Percentiles rank a stretch among this genome's conserved stretches.
Evolutionary conservation across 257 asterid genomes (phyloP).

Genomic region (Ophiorrhiza pumila): DNA sequence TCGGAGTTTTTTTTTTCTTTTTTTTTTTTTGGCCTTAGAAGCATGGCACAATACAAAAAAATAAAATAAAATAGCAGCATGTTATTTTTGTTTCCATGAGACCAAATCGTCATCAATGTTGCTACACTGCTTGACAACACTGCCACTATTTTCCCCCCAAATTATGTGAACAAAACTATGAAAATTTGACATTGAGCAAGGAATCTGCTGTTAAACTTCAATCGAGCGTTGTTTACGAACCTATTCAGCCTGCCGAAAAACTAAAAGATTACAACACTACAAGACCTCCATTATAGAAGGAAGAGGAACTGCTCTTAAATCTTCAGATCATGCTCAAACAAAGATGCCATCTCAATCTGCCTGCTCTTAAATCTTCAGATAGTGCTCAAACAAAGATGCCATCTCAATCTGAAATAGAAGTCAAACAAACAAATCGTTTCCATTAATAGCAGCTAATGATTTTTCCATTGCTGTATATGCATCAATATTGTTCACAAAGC

Average conservation of each 20-base stretch:
- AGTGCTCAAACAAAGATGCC: conserved; percentile 91
- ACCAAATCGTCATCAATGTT: too few relatives aligned
- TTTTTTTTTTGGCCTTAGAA: too few relatives aligned
- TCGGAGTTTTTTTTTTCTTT: too few relatives aligned
- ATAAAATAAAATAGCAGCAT: too few relatives aligned
- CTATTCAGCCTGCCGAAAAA: not conserved
- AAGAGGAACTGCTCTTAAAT: conserved; percentile 5
- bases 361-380: conserved; percentile 49
- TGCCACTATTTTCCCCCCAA: too few relatives aligned
- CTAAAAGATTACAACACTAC: not conserved
- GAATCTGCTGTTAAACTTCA: not conserved
- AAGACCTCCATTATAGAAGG: not conserved
- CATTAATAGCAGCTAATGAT: not conserved
- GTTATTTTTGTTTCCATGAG: too few relatives aligned
- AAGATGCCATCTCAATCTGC: too few relatives aligned
- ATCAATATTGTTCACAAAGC: not conserved
- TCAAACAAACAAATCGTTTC: conserved; percentile 13
- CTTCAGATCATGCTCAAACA: too few relatives aligned
- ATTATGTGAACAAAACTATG: too few relatives aligned
- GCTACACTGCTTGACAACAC: too few relatives aligned
- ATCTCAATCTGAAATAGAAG: conserved; percentile 74
- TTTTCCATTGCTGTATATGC: not conserved
- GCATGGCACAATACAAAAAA: too few relatives aligned
- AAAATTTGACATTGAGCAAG: too few relatives aligned
- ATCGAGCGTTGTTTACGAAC: not conserved